These are phyloP conservation scores for Lasiosphaeria hispida DNA, from an alignment of 495 filamentous ascomycete genomes.

Conservation along the genomic window DNA sequence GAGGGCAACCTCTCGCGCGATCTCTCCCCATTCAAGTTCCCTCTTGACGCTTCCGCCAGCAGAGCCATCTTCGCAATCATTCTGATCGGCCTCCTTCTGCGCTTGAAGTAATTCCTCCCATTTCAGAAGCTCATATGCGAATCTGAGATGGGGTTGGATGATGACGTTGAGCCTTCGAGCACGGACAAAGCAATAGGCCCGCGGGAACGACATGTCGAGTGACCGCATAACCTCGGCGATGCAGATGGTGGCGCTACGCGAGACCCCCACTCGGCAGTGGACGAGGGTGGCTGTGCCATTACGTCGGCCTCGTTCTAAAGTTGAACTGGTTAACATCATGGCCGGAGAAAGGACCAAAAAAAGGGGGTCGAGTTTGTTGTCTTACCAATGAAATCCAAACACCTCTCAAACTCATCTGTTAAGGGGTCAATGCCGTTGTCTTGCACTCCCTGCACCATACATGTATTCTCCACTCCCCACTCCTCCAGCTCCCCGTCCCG, in stretches of 20 bases:
- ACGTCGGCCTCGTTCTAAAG: slow-evolving; percentile 66
- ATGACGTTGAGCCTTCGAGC: slow-evolving; percentile 77
- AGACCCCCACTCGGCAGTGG: slow-evolving; percentile 95
- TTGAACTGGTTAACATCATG: background rate
- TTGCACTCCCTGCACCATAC: slow-evolving; percentile 80
- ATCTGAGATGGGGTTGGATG: slow-evolving; percentile 60
- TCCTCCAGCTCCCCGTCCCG: slow-evolving; percentile 58
- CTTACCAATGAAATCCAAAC: slow-evolving; percentile 89
- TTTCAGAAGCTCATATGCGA: slow-evolving; percentile 76
- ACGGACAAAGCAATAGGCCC: slow-evolving; percentile 94
- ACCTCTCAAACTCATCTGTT: slow-evolving; percentile 81
- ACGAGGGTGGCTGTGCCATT: slow-evolving; percentile 85
- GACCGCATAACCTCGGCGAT: slow-evolving; percentile 95
- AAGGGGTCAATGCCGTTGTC: slow-evolving; percentile 95
- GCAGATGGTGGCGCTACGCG: slow-evolving; percentile 92
- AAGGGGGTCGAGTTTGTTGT: slow-evolving; percentile 19
- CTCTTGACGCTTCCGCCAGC: slow-evolving; percentile 44
- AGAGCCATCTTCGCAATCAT: slow-evolving; percentile 31
- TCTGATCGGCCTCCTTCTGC: slow-evolving; percentile 16
- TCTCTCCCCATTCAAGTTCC: slow-evolving; percentile 87
- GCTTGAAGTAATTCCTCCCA: slow-evolving; percentile 73
- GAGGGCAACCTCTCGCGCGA: slow-evolving; percentile 84
- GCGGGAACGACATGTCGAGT: slow-evolving; percentile 75
- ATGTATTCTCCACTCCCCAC: slow-evolving; percentile 72
- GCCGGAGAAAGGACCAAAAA: slow-evolving; percentile 1